Evolutionary conservation across 345 rosid species (phyloP), one percentile per base, ranked within the genome.

Genomic region (Carallia pectinifolia): DNA sequence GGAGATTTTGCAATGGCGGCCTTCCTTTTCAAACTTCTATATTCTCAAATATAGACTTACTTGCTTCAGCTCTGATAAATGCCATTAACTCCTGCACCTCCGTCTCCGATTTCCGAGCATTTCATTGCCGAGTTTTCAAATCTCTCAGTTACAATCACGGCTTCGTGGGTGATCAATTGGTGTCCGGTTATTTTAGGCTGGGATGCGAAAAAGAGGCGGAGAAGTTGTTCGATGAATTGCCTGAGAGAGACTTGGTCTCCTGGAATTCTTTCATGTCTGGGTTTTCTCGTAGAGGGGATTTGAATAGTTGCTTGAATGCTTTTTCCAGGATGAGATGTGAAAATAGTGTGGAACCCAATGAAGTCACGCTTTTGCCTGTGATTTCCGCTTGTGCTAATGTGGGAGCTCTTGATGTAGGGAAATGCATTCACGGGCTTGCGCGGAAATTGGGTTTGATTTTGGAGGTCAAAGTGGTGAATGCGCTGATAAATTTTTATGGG

Each of bases 181-280:
- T 87, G 31, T 65, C 83, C 0, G 30, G 67, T 34, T 89, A 89
- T 60, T 13, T 56, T 6, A 81, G 73, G 62, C 7, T 84, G 61
- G 90, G 87, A 3, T 63, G 67, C 29, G 66, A 65, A 10, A 73
- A 81, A 12, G 81, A 77, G 31, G 90, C 87, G 13, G 66, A 64
- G 71, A 72, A 81, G 31, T 30, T 82, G 85, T 88, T 90, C 79
- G 90, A 83, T 71, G 89, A 90, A 89, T 81, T 89, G 81, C 84
- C 93, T 58, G 67, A 71, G 0, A 85, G 74, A 68, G 95, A 91
- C 75, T 58, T 84, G 55, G 71, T 80, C 47, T 89, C 93, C 23
- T 89, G 95, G 89, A 91, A 91, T 78, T 89, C 90, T 37, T 75
- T 89, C 27, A 80, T 87, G 40, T 82, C 88, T 1, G 85, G 85